Base-by-base conservation (phyloP, 1,284 basidiomycete species). In the Cryptococcus deneoformans region DNA sequence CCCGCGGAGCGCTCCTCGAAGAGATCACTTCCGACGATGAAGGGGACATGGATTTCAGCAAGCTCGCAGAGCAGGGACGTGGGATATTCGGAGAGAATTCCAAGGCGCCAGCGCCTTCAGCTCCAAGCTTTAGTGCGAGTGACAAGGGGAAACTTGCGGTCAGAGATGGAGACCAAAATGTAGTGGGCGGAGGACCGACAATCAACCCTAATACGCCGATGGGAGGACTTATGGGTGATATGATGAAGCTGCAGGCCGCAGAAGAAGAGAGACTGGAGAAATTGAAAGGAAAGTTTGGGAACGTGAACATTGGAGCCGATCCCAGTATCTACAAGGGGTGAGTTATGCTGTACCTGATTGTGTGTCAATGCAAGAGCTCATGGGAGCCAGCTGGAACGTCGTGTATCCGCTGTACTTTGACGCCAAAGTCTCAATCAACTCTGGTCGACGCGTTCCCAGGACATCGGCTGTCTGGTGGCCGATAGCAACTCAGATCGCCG, bases 341-440 rank as follows among this genome's bases (percentile, higher is more conserved):
- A 59, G 77, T 68, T 24, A 10, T 44, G 7, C 11, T 43, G 29
- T 9, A 29, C 3, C 29, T 29, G 29, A 11, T 51, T 38, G 29
- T 14, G 5, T 43, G 49, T 40, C 12, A 24, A 39, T 7, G 11
- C 46, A 24, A 20, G 7, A 48, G 46, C 54, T 59, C 47, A 58
- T 42, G 7, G 36, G 16, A n/a, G 24, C 5, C 52, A 92, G 91
- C 69, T 97, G 93, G 93, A 88, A 90, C 59, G 88, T 89, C 66
- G 84, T 98, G 70, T 99, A 99, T 75, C 95, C 95, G 3, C 89
- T 96, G 69, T 98, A 98, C 79, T 86, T 98, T 63, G 95, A 99
- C 76, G 92, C 93, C 47, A 97, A 97, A 77, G 87, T 87, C 10
- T 86, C 91, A 2, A 89, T 89, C 73, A 87, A 84, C 8, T 91